Evolutionary conservation across 192 early-diverging fungal species (phyloP).

Genomic region (Coemansia asiatica): DNA sequence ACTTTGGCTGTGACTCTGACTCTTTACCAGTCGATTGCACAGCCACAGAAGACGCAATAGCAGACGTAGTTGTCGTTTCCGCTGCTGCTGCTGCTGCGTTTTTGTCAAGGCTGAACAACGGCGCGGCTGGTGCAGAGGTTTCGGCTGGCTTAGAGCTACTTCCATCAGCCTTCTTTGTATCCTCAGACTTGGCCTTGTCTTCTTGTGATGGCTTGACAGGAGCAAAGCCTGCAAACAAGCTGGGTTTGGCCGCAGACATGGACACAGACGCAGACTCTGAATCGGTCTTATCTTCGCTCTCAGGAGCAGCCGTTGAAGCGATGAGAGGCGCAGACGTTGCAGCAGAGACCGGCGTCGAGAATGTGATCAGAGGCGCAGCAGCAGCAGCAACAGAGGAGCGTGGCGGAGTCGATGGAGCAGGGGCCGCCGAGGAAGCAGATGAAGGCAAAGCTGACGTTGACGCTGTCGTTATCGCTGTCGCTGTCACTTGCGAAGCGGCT

Average conservation of each 20-base stretch:
- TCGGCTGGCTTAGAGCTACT: neutral
- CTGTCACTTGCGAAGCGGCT: too few species aligned
- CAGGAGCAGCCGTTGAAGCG: neutral
- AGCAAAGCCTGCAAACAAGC: conserved; percentile 11
- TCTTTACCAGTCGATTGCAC: neutral
- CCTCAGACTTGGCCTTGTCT: too few species aligned
- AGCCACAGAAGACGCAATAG: too few species aligned
- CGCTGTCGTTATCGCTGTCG: too few species aligned
- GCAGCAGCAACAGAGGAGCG: too few species aligned
- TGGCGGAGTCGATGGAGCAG: neutral
- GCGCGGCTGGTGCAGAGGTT: too few species aligned
- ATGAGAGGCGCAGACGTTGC: neutral
- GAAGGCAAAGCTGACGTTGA: too few species aligned
- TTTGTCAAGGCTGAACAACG: too few species aligned
- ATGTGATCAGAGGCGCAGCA: neutral
- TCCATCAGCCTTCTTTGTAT: neutral
- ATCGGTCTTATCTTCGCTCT: neutral
- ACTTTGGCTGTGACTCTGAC: neutral
- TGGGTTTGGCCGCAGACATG: neutral
- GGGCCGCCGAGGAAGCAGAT: too few species aligned
- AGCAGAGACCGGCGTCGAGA: neutral
- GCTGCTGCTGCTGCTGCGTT: too few species aligned
- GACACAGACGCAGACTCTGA: too few species aligned
- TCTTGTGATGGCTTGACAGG: conserved; percentile 1
- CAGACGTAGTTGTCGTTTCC: too few species aligned